Evolutionary conservation across 768 basidiomycete species (phyloP), one percentile per base, ranked within the genome.

Genomic region (Leucocoprinus sp.): DNA sequence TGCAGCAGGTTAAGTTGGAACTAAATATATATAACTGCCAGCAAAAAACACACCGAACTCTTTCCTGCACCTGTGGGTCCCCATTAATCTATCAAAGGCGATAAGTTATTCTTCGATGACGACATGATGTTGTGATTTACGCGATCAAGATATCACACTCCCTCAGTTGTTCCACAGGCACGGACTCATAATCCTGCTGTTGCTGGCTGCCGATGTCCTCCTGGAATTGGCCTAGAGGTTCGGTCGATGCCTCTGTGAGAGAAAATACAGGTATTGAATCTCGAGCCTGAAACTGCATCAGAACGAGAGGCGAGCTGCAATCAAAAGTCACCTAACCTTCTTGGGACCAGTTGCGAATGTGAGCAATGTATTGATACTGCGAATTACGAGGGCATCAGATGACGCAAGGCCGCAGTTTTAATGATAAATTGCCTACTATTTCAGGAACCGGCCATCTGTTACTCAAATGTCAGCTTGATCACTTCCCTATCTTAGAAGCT

Each of bases 71-170:
- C 31, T 11, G 31, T 31, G 31, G 50, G 46, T 7, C 52, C n/a
- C 52, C 46, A 54, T 50, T 2, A 54, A 37, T 1, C 39, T 41
- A 18, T 4, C 12, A 28, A 41, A 27, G 2, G 5, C n/a, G 24
- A 27, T 24, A 12, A 31, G 15, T 18, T 21, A 6, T 17, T 9
- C 11, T n/a, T 41, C n/a, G 18, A n/a, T n/a, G 11, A 15, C 11
- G 5, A 17, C n/a, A 17, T 4, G 14, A 39, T 17, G n/a, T 9
- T 12, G 23, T 15, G 2, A 26, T 18, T 41, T 11, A 43, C 42
- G 42, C 42, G 8, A 43, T 23, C 8, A 43, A 22, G 4, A 29
- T 36, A 15, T 43, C 42, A n/a, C 12, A 35, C 18, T 43, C 42
- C 19, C 36, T 43, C 18, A 43, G 18, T 11, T 43, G 21, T 11